Evolutionary conservation across 768 basidiomycete genomes (phyloP), one percentile per base, ranked within the genome.

Genomic region (Tubosaeta sp.): DNA sequence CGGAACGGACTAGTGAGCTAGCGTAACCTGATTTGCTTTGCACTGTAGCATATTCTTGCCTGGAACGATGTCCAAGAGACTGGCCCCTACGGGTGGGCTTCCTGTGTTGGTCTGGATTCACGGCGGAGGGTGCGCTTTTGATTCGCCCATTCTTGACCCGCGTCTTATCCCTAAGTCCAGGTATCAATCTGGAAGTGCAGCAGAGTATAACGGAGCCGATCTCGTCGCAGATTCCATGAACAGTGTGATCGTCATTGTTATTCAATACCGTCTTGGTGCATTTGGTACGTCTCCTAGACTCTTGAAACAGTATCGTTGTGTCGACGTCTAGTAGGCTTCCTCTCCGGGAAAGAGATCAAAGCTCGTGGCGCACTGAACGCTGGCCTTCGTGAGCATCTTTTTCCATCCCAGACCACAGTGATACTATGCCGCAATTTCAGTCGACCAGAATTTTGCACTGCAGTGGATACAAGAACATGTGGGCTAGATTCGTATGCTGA

Each of bases 61-160:
- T 0, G 60, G 60, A 42, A 42, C 10, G 16, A 46, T 59, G 2
- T 43, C 46, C 6, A 10, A 33, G n/a, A 38, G 51, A 17, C 47
- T 52, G 5, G 16, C 44, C 17, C 14, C 42, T 6, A n/a, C 29
- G 1, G 51, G 52, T 0, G 53, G 51, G 17, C 52, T 69, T 11
- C 72, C 72, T 7, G 70, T 72, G 5, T 41, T 73, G 19, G 61
- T 72, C 9, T 73, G 65, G 63, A 67, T 73, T 51, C 72, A 73
- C 29, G 72, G 72, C 31, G 72, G 70, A 55, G 71, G 69, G 67
- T 68, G 59, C 0, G 2, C n/a, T n/a, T 29, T 33, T 25, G 8
- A 43, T 32, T 3, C 8, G 1, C 11, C n/a, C 27, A 2, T 19
- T 4, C 17, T 0, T 8, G n/a, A 3, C 6, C 13, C 9, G 16